These are phyloP conservation scores for Ampelomyces quisqualis DNA, from an alignment of 2,329 filamentous ascomycete species.

Conservation along the genomic window DNA sequence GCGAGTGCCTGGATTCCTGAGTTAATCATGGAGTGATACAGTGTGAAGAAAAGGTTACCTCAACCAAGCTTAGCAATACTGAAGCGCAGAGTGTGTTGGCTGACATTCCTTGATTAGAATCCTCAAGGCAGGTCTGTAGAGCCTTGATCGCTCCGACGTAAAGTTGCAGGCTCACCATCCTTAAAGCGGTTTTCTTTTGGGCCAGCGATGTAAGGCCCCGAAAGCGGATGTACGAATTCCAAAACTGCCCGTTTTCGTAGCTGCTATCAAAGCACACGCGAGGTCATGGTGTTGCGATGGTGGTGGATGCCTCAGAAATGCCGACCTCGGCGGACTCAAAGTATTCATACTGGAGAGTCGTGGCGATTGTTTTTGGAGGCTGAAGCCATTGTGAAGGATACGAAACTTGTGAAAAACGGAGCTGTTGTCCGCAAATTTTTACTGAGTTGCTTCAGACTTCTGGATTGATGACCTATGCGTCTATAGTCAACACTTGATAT, in stretches of 20 bases:
- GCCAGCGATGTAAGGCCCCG: conserved; percentile 33
- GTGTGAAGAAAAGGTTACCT: conserved; percentile 19
- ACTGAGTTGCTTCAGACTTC: conserved; percentile 25
- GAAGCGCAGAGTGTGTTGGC: conserved; percentile 40
- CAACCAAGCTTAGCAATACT: conserved; percentile 35
- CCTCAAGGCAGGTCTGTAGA: conserved; percentile 31
- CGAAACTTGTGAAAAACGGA: conserved; percentile 33
- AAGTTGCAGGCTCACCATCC: conserved; percentile 29
- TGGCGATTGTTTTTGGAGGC: conserved; percentile 7
- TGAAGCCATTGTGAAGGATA: conserved; percentile 17
- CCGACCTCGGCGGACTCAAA: conserved; percentile 17
- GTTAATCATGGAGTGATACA: too few species aligned
- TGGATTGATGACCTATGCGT: conserved; percentile 18
- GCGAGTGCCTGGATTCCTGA: conserved; percentile 28
- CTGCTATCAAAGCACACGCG: conserved; percentile 29
- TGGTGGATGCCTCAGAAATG: conserved; percentile 25
- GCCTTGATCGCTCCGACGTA: conserved; percentile 37
- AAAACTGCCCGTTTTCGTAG: conserved; percentile 25
- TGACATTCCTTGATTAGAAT: conserved; percentile 32
- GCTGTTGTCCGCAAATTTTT: conserved; percentile 31
- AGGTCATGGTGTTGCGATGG: conserved; percentile 31
- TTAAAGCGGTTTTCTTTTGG: conserved; percentile 22
- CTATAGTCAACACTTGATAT: too few species aligned
- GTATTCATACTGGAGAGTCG: conserved; percentile 13
- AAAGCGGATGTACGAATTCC: conserved; percentile 38